Evolutionary conservation across 805 yeast genomes (phyloP).

Genomic region (Scheffersomyces amazonensis): DNA sequence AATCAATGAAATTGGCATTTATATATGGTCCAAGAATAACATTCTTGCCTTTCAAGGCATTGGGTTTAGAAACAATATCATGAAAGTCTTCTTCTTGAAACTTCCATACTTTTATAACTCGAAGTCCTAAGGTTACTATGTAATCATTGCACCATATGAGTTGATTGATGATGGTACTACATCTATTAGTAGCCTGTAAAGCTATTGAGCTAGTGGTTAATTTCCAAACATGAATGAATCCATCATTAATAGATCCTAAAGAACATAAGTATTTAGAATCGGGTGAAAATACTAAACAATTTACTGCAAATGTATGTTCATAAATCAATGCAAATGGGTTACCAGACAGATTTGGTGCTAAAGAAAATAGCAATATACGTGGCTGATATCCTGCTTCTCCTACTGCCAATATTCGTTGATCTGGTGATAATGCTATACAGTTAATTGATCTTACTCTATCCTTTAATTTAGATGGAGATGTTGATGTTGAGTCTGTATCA

Average conservation of each 20-base stretch:
- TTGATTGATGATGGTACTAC: constrained; percentile 57
- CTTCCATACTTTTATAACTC: constrained; percentile 65
- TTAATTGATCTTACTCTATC: constrained; percentile 50
- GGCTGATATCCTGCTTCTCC: constrained; percentile 76
- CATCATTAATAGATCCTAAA: constrained; percentile 67
- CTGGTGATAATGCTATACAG: constrained; percentile 59
- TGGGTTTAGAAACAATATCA: constrained; percentile 5
- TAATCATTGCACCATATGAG: constrained; percentile 52
- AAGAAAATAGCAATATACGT: constrained; percentile 55
- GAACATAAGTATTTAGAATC: constrained; percentile 57
- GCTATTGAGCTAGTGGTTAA: constrained; percentile 17
- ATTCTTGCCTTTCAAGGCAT: constrained; percentile 54
- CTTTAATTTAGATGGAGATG: constrained; percentile 25
- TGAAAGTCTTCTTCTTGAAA: constrained; percentile 21
- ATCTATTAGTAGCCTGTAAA: constrained; percentile 54
- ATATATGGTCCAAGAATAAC: constrained; percentile 51
- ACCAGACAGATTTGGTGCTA: constrained; percentile 45
- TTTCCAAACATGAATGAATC: constrained; percentile 63
- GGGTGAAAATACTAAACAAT: constrained; percentile 53
- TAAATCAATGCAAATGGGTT: constrained; percentile 52
- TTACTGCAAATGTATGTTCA: constrained; percentile 68
- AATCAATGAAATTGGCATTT: constrained; percentile 48
- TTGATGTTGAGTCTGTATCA: constrained; percentile 7
- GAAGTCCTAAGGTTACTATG: constrained; percentile 56
- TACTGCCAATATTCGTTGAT: constrained; percentile 53